Evolutionary conservation across 106 monocot species (phyloP).

Genomic region (Allium sativum): DNA sequence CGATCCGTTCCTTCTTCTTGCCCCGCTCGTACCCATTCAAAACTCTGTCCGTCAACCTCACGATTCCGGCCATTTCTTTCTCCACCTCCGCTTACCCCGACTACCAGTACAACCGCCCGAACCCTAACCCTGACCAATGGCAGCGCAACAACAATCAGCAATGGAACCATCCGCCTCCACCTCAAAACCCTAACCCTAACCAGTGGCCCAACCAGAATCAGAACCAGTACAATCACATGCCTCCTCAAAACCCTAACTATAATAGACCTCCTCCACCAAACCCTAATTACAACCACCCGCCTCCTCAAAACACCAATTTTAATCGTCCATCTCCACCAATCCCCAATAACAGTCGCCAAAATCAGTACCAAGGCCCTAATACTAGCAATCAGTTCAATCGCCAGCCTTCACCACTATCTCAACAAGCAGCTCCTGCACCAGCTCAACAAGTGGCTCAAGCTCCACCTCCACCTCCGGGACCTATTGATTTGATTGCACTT

Average conservation of each 20-base stretch:
- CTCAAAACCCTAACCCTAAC: constrained; percentile 6
- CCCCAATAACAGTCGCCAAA: constrained; percentile 15
- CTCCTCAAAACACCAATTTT: constrained; percentile 9
- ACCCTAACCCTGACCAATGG: constrained; percentile 16
- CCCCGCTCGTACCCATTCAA: not conserved
- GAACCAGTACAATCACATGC: too few species aligned
- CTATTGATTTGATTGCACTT: constrained; percentile 43
- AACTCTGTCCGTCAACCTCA: not conserved
- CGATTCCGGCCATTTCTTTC: constrained; percentile 8
- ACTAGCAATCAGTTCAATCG: constrained; percentile 3
- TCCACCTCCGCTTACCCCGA: constrained; percentile 20
- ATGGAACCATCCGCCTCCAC: not conserved
- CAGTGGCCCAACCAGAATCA: not conserved
- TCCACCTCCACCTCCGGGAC: constrained; percentile 24
- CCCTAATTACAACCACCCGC: constrained; percentile 16
- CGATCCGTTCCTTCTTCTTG: constrained; percentile 14
- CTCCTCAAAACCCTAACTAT: not conserved
- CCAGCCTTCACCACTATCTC: constrained; percentile 1
- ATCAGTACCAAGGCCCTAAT: constrained; percentile 7
- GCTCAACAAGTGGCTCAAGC: not conserved
- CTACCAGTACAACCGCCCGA: constrained; percentile 9
- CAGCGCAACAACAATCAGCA: not conserved
- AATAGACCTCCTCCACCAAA: constrained; percentile 5
- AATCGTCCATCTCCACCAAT: constrained; percentile 2
- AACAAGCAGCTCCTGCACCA: not conserved